Conservation (phyloP, 805 yeast genomes). For the Starmerella davenportii region DNA sequence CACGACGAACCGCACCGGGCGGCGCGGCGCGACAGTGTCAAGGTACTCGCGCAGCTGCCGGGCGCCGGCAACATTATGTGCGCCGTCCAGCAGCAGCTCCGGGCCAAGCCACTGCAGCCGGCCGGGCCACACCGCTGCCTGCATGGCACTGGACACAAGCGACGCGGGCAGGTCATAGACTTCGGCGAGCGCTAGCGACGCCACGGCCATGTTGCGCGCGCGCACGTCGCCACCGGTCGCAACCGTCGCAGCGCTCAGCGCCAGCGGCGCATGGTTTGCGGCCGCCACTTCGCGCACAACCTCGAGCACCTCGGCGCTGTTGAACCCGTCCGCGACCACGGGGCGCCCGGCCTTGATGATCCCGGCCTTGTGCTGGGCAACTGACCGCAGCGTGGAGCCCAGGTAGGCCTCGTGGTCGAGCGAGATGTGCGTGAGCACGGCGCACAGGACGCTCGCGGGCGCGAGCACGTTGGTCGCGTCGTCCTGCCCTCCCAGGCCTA, state of each 20-base stretch:
- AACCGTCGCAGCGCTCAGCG: constrained; percentile 19
- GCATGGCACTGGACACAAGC: constrained; percentile 23
- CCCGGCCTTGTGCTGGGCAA: constrained; percentile 75
- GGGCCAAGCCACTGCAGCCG: constrained; percentile 41
- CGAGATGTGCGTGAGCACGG: constrained; percentile 73
- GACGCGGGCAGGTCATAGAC: background rate
- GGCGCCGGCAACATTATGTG: constrained; percentile 81
- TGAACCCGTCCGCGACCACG: constrained; percentile 56
- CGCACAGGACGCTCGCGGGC: constrained; percentile 31
- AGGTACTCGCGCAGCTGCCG: constrained; percentile 45
- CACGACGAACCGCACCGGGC: constrained; percentile 38
- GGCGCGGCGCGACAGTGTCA: constrained; percentile 16
- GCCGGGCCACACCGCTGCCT: constrained; percentile 63
- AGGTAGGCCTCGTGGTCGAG: constrained; percentile 66
- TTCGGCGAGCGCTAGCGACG: background rate
- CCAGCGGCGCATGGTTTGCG: constrained; percentile 2
- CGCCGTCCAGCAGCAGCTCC: constrained; percentile 60
- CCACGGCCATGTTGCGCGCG: constrained; percentile 6
- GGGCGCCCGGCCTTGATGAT: constrained; percentile 48
- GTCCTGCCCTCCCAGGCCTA: constrained; percentile 76
- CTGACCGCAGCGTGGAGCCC: constrained; percentile 46
- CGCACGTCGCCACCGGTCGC: constrained; percentile 4
- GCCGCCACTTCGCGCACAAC: constrained; percentile 6
- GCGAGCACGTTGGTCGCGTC: constrained; percentile 69
- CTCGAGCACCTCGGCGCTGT: constrained; percentile 32